Evolutionary conservation across 1,284 basidiomycete genomes (phyloP), one percentile per base, ranked within the genome.

Genomic region (Macrocystidia cucumis): DNA sequence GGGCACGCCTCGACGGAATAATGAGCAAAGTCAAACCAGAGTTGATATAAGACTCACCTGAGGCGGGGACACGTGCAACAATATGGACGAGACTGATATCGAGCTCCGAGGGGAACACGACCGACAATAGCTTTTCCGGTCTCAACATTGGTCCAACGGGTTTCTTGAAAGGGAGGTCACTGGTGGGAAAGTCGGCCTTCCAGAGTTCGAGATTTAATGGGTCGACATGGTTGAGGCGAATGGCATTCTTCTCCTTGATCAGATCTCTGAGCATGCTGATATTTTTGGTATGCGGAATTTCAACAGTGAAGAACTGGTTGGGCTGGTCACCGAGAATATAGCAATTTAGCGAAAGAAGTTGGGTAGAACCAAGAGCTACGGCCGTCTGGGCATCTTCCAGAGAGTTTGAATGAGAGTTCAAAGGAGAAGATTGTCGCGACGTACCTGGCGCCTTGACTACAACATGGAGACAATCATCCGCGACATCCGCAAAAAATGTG

Each of bases 381-480:
- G n/a, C n/a, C n/a, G n/a, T n/a, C n/a, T n/a, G n/a, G 23, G 8
- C 23, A 25, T 8, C 12, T 12, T 8, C 23, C 8, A 25, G 23
- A 8, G 12, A 25, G 23, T 25, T 12, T 25, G 23, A 25, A 8
- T 12, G 12, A 25, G 8, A 8, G 23, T 8, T 25, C 12, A 25
- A 8, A 12, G 8, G 23, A 25, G 23, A 25, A 25, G 8, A 25
- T 25, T 12, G 12, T 30, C 5, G 5, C 9, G n/a, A 30, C 29
- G 14, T 18, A 30, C 29, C 11, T 5, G 29, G 29, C n/a, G 29
- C 5, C 17, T 30, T 30, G 14, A 18, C 29, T 30, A 30, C 12
- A 18, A 30, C 9, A 16, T 30, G 29, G 17, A 30, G 11, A 9
- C 12, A 3, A 11, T 30, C 4, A 4, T 11, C 11, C 14, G 3